A percentile compares a stretch with the other conserved stretches of the same genome.
Evolutionary conservation across 768 basidiomycete genomes (phyloP).

Genomic region (Tylopilus sp.): DNA sequence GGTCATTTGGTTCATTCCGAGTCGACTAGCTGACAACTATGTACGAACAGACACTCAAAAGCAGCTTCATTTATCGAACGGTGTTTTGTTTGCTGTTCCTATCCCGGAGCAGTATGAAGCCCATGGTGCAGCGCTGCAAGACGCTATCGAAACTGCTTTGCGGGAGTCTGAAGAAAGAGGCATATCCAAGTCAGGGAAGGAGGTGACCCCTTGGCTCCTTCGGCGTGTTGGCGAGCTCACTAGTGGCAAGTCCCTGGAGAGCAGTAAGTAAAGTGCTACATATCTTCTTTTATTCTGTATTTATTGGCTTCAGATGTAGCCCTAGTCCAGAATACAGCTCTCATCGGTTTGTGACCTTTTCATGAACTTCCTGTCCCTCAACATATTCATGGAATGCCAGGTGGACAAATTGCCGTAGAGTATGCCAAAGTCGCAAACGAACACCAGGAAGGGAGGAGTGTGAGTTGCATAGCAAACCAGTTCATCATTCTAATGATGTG

Average conservation of each 20-base stretch:
- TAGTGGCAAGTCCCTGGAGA: conserved; percentile 65
- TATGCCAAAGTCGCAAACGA: conserved; percentile 53
- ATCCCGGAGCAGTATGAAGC: conserved; percentile 77
- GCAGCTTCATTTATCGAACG: conserved; percentile 70
- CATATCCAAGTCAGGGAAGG: conserved; percentile 77
- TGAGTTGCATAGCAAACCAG: conserved; percentile 7
- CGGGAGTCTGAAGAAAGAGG: conserved; percentile 79
- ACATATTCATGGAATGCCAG: conserved; percentile 34
- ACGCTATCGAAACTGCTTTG: conserved; percentile 80
- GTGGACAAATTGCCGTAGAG: conserved; percentile 74
- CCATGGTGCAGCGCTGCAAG: conserved; percentile 66
- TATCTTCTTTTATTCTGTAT: neutral
- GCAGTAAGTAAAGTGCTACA: conserved; percentile 45
- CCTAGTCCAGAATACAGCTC: conserved; percentile 83
- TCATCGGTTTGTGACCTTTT: conserved; percentile 55
- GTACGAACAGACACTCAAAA: conserved; percentile 55
- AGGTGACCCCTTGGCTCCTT: conserved; percentile 93
- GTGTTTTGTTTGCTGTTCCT: conserved; percentile 82
- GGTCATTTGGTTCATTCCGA: conserved; percentile 3
- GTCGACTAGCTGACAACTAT: conserved; percentile 1
- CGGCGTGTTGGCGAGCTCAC: conserved; percentile 80
- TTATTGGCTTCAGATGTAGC: conserved; percentile 63
- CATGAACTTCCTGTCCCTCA: neutral
- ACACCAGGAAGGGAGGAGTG: conserved; percentile 14
- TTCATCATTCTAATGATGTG: neutral